Percentiles rank a stretch among this genome's conserved stretches.
Conservation (phyloP, 2,329 filamentous ascomycete species). For the Fusarium verticillioides region DNA sequence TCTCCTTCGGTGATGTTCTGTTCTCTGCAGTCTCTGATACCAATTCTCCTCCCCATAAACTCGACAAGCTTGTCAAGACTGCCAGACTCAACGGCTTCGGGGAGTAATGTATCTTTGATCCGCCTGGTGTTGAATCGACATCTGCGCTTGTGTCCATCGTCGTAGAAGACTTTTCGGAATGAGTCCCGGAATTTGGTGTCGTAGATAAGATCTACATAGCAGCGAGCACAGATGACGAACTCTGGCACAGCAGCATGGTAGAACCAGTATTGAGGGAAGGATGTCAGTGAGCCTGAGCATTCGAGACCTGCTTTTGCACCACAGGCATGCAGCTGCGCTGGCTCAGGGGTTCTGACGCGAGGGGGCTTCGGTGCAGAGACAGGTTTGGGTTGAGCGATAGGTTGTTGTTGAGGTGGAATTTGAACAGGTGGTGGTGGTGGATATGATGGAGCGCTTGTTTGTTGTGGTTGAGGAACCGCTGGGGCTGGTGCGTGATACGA, state of each 20-base stretch:
- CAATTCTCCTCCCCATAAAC: conserved; percentile 45
- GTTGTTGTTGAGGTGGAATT: not conserved
- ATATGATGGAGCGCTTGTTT: not conserved
- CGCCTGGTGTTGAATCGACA: conserved; percentile 51
- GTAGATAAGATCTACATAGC: conserved; percentile 53
- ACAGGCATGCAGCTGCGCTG: conserved; percentile 17
- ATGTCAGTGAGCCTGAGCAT: conserved; percentile 42
- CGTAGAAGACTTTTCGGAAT: conserved; percentile 40
- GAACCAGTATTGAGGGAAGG: conserved; percentile 52
- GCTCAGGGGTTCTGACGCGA: conserved; percentile 27
- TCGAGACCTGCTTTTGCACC: conserved; percentile 37
- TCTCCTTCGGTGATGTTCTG: conserved; percentile 20
- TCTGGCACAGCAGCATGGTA: conserved; percentile 47
- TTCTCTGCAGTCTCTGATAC: conserved; percentile 32
- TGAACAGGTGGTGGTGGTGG: not conserved
- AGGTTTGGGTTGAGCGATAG: not conserved
- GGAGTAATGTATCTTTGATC: conserved; percentile 49
- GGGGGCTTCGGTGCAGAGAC: not conserved
- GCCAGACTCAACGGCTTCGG: conserved; percentile 42
- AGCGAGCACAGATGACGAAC: conserved; percentile 52
- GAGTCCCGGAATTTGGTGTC: conserved; percentile 42
- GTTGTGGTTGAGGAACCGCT: not conserved
- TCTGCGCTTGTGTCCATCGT: conserved; percentile 44
- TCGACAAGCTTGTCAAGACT: conserved; percentile 43
- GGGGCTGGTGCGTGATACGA: not conserved